phyloP scores from a whole-genome alignment of 2,329 filamentous ascomycete genomes.

The Domatiomyces globalis region DNA sequence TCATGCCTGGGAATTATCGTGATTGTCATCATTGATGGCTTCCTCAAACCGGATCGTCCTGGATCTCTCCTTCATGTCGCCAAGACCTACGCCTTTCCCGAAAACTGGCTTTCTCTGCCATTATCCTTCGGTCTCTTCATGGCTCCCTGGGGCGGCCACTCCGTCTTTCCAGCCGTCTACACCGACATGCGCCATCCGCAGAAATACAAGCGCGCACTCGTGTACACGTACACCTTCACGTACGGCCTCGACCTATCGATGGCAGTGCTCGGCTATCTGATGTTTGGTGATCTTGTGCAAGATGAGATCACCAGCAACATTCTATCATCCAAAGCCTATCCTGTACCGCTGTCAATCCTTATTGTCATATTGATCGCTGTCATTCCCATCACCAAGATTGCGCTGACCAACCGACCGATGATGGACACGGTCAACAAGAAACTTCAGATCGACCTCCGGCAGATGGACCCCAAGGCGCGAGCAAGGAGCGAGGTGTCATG shows the following conservation, averaged over 20 bases:
- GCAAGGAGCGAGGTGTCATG: conserved; percentile 29
- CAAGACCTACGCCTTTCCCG: conserved; percentile 64
- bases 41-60: conserved; percentile 63
- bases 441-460: conserved; percentile 51
- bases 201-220: conserved; percentile 62
- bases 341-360: conserved; percentile 55
- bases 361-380: conserved; percentile 80
- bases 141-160: conserved; percentile 60
- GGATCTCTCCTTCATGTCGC: conserved; percentile 75
- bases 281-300: conserved; percentile 82
- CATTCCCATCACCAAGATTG: conserved; percentile 91
- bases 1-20: conserved; percentile 77
- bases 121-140: conserved; percentile 83
- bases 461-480: conserved; percentile 20
- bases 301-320: conserved; percentile 90
- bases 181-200: conserved; percentile 67
- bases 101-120: conserved; percentile 74
- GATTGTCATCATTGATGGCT: conserved; percentile 71
- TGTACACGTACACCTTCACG: conserved; percentile 75
- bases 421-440: conserved; percentile 72
- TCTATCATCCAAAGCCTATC: conserved; percentile 57
- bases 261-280: conserved; percentile 70
- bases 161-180: conserved; percentile 74
- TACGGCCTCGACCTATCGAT: conserved; percentile 69
- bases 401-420: conserved; percentile 70